phyloP scores from a whole-genome alignment of 2,329 filamentous ascomycete species.

The Trichoderma breve region DNA sequence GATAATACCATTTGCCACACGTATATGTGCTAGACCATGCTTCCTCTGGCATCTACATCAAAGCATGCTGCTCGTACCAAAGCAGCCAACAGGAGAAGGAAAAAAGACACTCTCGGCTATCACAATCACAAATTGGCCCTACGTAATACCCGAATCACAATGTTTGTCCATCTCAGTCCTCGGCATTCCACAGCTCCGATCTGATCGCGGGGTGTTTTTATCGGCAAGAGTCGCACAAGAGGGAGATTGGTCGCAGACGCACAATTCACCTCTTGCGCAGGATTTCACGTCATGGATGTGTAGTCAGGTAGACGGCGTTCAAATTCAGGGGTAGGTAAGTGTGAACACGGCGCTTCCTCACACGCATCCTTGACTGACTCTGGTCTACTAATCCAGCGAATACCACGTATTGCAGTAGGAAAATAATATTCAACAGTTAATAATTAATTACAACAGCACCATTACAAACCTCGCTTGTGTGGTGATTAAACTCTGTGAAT shows the following conservation, averaged over 20 bases:
- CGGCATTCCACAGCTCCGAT: neutral
- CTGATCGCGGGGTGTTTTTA: neutral
- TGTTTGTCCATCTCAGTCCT: neutral
- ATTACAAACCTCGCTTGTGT: neutral
- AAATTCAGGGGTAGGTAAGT: neutral
- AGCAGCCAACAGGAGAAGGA: neutral
- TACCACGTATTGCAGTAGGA: neutral
- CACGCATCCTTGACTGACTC: neutral
- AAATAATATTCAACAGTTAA: neutral
- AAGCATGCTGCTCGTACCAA: neutral
- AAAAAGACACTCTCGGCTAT: neutral
- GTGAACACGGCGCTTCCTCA: neutral
- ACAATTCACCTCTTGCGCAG: neutral
- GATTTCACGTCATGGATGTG: neutral
- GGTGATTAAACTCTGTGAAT: neutral
- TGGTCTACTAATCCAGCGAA: neutral
- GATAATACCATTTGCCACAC: neutral
- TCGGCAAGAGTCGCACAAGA: neutral
- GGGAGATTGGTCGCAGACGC: neutral
- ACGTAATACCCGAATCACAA: neutral
- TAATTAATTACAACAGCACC: neutral
- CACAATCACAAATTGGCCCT: neutral
- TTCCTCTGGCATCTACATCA: neutral
- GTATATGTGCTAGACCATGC: neutral
- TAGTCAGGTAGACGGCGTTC: neutral